phyloP scores from a whole-genome alignment of 1,284 basidiomycete species.

The Boletus semigastroideus region DNA sequence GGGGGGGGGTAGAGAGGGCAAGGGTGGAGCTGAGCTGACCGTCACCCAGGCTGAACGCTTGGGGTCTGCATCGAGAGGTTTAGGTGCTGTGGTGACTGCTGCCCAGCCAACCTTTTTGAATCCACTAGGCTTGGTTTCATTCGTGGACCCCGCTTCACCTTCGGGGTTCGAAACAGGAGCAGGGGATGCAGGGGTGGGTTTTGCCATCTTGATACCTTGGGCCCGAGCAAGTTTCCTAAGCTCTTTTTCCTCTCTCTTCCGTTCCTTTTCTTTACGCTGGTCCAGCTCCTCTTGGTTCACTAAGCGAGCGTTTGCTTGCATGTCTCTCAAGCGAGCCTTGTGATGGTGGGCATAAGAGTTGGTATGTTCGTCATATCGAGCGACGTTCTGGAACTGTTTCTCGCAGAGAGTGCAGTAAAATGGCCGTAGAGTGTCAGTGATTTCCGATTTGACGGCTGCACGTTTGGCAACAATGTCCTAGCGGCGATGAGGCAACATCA shows the following conservation, averaged over 20 bases:
- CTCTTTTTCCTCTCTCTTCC: constrained; percentile 78
- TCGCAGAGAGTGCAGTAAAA: constrained; percentile 82
- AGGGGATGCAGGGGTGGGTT: constrained; percentile 35
- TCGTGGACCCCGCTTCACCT: constrained; percentile 19
- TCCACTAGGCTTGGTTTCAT: constrained; percentile 39
- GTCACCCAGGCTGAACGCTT: constrained; percentile 16
- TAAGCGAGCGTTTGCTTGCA: constrained; percentile 66
- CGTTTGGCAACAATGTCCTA: constrained; percentile 69
- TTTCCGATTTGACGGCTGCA: constrained; percentile 62
- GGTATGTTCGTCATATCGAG: constrained; percentile 82
- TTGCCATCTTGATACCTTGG: constrained; percentile 69
- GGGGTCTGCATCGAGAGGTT: constrained; percentile 14
- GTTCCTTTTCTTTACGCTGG: constrained; percentile 77
- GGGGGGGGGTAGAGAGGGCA: constrained; percentile 24
- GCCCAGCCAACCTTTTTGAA: constrained; percentile 66
- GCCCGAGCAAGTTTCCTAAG: constrained; percentile 77
- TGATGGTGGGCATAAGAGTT: constrained; percentile 84
- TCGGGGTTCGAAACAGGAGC: constrained; percentile 25
- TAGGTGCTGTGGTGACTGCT: constrained; percentile 33
- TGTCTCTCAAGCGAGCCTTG: constrained; percentile 72
- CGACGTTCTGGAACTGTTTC: constrained; percentile 79
- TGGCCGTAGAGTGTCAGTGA: constrained; percentile 61
- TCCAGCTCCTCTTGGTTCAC: constrained; percentile 63
- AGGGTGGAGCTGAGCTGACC: constrained; percentile 16
- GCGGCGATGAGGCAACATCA: constrained; percentile 1